These are phyloP conservation scores for Anaeramoeba flamelloides DNA, from an alignment of 78 protist genomes.

Conservation along the genomic window DNA sequence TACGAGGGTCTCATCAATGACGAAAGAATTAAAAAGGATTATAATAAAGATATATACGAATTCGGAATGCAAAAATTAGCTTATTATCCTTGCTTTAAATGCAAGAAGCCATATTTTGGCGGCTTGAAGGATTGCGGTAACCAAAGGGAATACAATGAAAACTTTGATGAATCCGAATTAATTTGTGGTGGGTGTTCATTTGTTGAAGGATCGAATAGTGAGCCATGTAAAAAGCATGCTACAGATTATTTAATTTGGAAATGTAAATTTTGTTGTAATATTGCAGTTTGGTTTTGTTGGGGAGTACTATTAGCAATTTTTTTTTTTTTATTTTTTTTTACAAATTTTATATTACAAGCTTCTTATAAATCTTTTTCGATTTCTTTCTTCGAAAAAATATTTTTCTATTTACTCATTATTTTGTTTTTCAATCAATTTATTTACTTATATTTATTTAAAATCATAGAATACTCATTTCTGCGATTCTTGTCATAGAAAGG, in stretches of 20 bases:
- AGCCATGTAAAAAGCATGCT: background rate
- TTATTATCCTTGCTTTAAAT: background rate
- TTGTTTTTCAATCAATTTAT: background rate
- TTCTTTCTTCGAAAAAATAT: background rate
- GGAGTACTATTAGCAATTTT: too few species aligned
- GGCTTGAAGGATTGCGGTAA: background rate
- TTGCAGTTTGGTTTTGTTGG: background rate
- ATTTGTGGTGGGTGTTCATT: background rate
- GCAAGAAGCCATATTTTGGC: background rate
- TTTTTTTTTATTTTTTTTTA: too few species aligned
- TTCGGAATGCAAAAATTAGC: background rate
- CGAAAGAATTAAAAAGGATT: background rate
- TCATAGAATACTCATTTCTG: background rate
- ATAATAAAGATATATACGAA: background rate
- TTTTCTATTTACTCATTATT: background rate
- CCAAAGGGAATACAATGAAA: background rate
- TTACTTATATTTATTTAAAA: background rate
- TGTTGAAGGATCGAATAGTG: background rate
- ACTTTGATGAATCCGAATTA: background rate
- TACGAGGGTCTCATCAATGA: background rate
- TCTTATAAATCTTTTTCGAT: too few species aligned
- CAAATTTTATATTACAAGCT: too few species aligned
- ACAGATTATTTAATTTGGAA: background rate
- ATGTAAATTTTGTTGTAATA: background rate
- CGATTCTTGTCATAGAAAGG: background rate